A percentile compares a stretch with the other conserved stretches of the same genome.
Conservation (phyloP, 768 basidiomycete species). For the Termitomyces heimii region DNA sequence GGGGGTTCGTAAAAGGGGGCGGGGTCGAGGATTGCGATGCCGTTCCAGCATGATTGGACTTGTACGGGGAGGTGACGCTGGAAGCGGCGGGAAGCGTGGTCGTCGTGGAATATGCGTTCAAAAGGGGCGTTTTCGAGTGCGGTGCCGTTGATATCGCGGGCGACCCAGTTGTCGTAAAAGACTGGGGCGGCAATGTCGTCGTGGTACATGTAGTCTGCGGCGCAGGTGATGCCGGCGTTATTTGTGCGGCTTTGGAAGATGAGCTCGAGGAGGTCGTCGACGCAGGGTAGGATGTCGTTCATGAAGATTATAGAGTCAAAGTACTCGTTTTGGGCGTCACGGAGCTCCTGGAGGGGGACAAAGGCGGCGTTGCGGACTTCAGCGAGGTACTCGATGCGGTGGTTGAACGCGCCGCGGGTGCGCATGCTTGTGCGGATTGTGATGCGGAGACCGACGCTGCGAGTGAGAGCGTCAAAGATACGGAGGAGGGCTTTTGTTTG, state of each 20-base stretch:
- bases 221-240: slow-evolving; percentile 98
- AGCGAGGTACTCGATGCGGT: slow-evolving; percentile 99
- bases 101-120: slow-evolving; percentile 88
- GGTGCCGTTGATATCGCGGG: slow-evolving; percentile 97
- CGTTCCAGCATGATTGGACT: slow-evolving; percentile 99
- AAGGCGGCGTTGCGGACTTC: slow-evolving; percentile 99
- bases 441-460: slow-evolving; percentile 86
- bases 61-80: slow-evolving; percentile 91
- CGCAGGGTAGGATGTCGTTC: slow-evolving; percentile 98
- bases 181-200: slow-evolving; percentile 90
- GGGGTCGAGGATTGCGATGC: slow-evolving; percentile 91
- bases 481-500: slow-evolving; percentile 96
- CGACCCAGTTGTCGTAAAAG: slow-evolving; percentile 99
- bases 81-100: slow-evolving; percentile 72
- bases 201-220: slow-evolving; percentile 99
- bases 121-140: slow-evolving; percentile 98
- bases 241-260: slow-evolving; percentile 92
- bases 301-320: slow-evolving; percentile 98
- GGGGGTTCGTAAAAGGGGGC: slow-evolving; percentile 92
- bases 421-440: slow-evolving; percentile 91
- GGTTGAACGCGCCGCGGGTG: slow-evolving; percentile 93
- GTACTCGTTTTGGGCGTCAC: slow-evolving; percentile 88
- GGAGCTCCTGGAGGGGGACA: slow-evolving; percentile 89
- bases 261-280: slow-evolving; percentile 95
- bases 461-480: slow-evolving; percentile 90